Conservation (phyloP, 169 alveolate genomes). For the Plasmodium berghei region DNA sequence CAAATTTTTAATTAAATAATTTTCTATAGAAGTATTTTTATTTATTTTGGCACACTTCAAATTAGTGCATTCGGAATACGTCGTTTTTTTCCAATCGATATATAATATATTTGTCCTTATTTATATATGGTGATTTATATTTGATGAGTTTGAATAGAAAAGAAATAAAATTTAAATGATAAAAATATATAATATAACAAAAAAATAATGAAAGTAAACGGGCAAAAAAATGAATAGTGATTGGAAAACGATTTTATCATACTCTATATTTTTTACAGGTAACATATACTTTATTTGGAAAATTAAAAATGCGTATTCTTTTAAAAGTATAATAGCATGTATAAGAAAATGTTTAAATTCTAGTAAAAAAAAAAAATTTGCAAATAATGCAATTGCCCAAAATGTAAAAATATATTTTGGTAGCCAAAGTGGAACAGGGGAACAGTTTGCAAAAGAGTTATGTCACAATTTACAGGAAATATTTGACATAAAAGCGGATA, state of each 20-base stretch:
- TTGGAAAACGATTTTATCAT: background rate
- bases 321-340: background rate
- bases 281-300: background rate
- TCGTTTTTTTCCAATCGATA: no score
- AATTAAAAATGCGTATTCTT: background rate
- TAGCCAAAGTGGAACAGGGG: slow-evolving; percentile 83
- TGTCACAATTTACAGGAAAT: slow-evolving; percentile 34
- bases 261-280: background rate
- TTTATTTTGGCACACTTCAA: no score
- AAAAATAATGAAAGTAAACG: no score
- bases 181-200: no score
- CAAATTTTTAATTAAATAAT: no score
- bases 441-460: slow-evolving; percentile 77
- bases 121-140: no score
- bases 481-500: slow-evolving; percentile 44
- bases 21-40: no score
- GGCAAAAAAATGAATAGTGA: background rate
- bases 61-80: no score
- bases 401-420: slow-evolving; percentile 80
- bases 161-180: background rate
- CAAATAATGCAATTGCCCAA: slow-evolving; percentile 36
- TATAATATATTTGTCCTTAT: no score
- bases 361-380: background rate
- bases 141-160: no score
- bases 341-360: background rate